These are phyloP conservation scores for Cystofilobasidium macerans DNA, from an alignment of 768 basidiomycete genomes.

Conservation along the genomic window DNA sequence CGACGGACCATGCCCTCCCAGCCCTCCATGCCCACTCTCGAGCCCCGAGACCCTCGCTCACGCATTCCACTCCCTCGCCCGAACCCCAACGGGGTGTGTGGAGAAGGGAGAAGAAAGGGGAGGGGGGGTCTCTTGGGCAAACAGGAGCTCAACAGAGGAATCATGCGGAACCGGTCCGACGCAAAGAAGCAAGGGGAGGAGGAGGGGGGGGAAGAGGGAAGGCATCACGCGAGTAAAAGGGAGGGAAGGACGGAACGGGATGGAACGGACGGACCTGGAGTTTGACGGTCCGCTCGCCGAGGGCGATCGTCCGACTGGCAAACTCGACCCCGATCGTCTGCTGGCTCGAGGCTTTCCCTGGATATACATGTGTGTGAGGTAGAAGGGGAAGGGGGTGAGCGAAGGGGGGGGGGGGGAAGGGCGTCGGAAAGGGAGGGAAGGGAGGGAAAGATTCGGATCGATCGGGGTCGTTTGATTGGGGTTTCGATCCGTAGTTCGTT, in stretches of 20 bases:
- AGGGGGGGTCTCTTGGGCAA: too few relatives aligned
- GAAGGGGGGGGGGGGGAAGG: not conserved
- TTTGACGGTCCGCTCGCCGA: conserved; percentile 77
- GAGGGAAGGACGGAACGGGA: not conserved
- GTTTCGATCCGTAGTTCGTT: too few relatives aligned
- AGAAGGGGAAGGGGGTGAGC: not conserved
- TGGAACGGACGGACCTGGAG: conserved; percentile 25
- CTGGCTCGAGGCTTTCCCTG: conserved; percentile 54
- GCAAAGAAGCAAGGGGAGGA: not conserved
- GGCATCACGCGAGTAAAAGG: conserved; percentile 8
- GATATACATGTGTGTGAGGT: not conserved
- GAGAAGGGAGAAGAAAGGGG: too few relatives aligned
- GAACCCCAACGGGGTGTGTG: too few relatives aligned
- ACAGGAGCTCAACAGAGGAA: too few relatives aligned
- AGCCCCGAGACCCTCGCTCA: too few relatives aligned
- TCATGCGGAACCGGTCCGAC: too few relatives aligned
- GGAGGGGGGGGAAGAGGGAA: not conserved
- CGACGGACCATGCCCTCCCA: too few relatives aligned
- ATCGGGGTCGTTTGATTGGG: too few relatives aligned
- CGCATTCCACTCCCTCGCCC: too few relatives aligned
- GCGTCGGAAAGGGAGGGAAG: not conserved
- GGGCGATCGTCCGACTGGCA: conserved; percentile 79
- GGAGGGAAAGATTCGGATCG: not conserved
- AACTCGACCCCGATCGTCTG: conserved; percentile 99
- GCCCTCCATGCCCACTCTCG: too few relatives aligned